Percentiles rank a stretch among this genome's conserved stretches.
Evolutionary conservation across 768 basidiomycete genomes (phyloP).

Genomic region (Mycena vitilis): DNA sequence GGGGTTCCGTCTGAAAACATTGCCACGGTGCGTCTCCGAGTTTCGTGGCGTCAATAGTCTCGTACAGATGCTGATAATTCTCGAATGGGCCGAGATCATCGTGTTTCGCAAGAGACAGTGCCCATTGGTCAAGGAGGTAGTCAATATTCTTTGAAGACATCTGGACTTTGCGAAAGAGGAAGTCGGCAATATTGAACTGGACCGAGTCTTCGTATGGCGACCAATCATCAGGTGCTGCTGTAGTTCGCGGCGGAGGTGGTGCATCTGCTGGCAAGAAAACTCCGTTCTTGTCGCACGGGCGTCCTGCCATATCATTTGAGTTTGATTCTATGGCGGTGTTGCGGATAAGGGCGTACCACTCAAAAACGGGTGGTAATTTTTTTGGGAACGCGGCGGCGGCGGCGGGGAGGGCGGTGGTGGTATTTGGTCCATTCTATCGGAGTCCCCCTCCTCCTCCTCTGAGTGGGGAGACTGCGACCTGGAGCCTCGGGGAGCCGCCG

Average conservation of each 20-base stretch:
- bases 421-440: background rate
- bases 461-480: background rate
- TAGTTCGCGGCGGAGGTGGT: background rate
- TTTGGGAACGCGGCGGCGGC: background rate
- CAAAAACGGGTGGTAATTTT: conserved; percentile 1
- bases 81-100: conserved; percentile 36
- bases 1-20: conserved; percentile 9
- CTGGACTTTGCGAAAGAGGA: conserved; percentile 30
- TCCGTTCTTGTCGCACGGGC: conserved; percentile 19
- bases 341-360: background rate
- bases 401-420: background rate
- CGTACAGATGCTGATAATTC: conserved; percentile 4
- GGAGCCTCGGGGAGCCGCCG: too few species aligned
- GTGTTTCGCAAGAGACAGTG: conserved; percentile 26
- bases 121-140: conserved; percentile 30
- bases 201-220: conserved; percentile 28
- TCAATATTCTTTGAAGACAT: background rate
- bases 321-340: background rate
- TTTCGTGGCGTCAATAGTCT: conserved; percentile 6
- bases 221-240: conserved; percentile 33
- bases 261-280: background rate
- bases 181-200: conserved; percentile 39
- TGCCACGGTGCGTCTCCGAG: conserved; percentile 5
- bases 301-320: background rate
- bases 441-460: background rate